Evolutionary conservation across 495 filamentous ascomycete genomes (phyloP).

Genomic region (Aeminium ludgeri): DNA sequence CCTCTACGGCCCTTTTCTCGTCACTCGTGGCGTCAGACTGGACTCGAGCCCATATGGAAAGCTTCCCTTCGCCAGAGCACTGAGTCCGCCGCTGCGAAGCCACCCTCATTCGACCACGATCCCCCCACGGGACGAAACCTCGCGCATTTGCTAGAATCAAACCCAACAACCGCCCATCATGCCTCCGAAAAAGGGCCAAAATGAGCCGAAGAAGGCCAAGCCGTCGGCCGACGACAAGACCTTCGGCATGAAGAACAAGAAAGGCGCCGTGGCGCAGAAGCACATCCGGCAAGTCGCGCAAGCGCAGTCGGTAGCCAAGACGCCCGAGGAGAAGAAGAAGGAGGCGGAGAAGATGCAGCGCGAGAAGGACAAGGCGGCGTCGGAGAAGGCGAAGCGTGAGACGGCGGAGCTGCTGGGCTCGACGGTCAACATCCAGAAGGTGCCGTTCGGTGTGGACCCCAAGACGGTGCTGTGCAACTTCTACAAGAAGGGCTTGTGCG

Average conservation of each 20-base stretch:
- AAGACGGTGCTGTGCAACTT: constrained; percentile 96
- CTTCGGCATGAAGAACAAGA: constrained; percentile 99
- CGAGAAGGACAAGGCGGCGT: constrained; percentile 76
- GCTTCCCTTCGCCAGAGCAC: constrained; percentile 12
- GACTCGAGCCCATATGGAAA: too few species aligned
- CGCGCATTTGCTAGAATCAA: background rate
- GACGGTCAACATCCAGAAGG: constrained; percentile 87
- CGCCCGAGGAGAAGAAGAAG: constrained; percentile 70
- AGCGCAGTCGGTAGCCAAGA: constrained; percentile 52
- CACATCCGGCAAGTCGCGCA: constrained; percentile 66
- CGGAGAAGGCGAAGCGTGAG: constrained; percentile 62
- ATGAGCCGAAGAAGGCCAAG: constrained; percentile 53
- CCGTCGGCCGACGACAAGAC: constrained; percentile 72
- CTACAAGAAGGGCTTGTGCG: constrained; percentile 90
- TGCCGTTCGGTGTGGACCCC: constrained; percentile 92
- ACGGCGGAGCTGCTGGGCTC: constrained; percentile 67
- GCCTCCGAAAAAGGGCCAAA: constrained; percentile 73
- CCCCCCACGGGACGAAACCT: constrained; percentile 7
- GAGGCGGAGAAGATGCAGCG: constrained; percentile 74
- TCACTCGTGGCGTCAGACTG: too few species aligned
- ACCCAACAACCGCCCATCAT: constrained; percentile 36
- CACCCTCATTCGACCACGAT: constrained; percentile 1
- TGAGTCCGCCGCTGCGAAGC: constrained; percentile 5
- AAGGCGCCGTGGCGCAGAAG: constrained; percentile 76
- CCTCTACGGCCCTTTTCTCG: too few species aligned